Conservation (phyloP, 257 asterid species). For the Galeopsis tetrahit region DNA sequence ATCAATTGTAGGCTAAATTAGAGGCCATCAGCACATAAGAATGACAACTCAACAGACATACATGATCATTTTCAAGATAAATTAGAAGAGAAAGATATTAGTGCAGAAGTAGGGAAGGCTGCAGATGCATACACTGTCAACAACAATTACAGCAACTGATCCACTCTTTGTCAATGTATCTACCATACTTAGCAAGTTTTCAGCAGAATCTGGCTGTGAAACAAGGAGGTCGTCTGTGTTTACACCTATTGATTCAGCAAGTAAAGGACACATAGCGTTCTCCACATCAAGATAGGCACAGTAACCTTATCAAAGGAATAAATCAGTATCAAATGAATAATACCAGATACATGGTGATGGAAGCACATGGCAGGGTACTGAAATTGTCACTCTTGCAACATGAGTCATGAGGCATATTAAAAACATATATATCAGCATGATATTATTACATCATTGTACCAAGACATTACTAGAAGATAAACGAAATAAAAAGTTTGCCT, state of each 20-base stretch:
- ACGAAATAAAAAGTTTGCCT: constrained; percentile 18
- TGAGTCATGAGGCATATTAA: constrained; percentile 8
- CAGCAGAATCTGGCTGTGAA: constrained; percentile 98
- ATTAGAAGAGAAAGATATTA: constrained; percentile 4
- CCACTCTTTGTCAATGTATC: constrained; percentile 93
- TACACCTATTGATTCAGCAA: constrained; percentile 89
- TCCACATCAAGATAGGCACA: constrained; percentile 98
- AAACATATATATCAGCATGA: constrained; percentile 24
- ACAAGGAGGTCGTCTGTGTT: constrained; percentile 79
- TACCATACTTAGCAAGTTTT: constrained; percentile 85
- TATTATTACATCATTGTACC: neutral
- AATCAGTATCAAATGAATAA: constrained; percentile 29
- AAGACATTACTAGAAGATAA: neutral
- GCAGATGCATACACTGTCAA: constrained; percentile 81
- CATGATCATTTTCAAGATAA: constrained; percentile 15
- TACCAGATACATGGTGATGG: neutral
- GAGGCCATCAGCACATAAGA: constrained; percentile 3
- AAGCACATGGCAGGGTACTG: neutral
- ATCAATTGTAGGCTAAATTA: neutral
- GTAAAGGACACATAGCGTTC: constrained; percentile 81
- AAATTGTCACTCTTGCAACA: constrained; percentile 15
- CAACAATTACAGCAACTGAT: constrained; percentile 82
- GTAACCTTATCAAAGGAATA: constrained; percentile 64
- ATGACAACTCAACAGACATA: constrained; percentile 6
- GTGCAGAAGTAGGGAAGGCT: constrained; percentile 14